phyloP scores from a whole-genome alignment of 2,329 filamentous ascomycete genomes.

The Colletotrichum costaricense region DNA sequence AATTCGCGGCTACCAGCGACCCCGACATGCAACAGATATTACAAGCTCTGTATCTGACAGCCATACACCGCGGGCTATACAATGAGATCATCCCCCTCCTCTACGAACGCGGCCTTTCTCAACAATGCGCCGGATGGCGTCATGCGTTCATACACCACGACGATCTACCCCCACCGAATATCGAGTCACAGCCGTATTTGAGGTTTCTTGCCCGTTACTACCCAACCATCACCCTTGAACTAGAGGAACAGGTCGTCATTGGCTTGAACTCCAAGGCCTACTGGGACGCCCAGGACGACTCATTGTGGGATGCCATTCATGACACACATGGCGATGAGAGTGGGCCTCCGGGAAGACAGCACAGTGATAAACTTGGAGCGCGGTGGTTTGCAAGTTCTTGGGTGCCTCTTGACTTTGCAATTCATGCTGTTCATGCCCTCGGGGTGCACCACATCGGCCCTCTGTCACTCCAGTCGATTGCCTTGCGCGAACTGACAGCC shows the following conservation, averaged over 20 bases:
- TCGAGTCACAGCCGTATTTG: constrained; percentile 59
- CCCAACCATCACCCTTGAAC: constrained; percentile 49
- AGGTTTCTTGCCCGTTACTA: constrained; percentile 60
- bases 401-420: constrained; percentile 77
- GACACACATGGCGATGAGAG: constrained; percentile 52
- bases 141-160: constrained; percentile 50
- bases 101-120: constrained; percentile 58
- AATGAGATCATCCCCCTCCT: constrained; percentile 63
- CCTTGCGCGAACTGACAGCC: constrained; percentile 69
- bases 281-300: constrained; percentile 22
- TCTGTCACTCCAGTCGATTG: constrained; percentile 81
- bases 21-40: constrained; percentile 53
- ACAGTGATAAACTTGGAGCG: constrained; percentile 79
- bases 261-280: constrained; percentile 13
- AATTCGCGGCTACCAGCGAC: constrained; percentile 52
- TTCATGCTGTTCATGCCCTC: constrained; percentile 76
- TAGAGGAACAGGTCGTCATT: constrained; percentile 48
- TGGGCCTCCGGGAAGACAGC: constrained; percentile 56
- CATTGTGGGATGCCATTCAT: constrained; percentile 49
- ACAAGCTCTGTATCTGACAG: constrained; percentile 57
- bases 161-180: constrained; percentile 53
- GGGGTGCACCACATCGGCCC: constrained; percentile 80
- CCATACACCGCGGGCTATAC: constrained; percentile 57
- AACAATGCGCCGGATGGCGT: constrained; percentile 61
- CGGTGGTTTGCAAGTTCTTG: constrained; percentile 81